Percentiles rank a stretch among this genome's conserved stretches.
Evolutionary conservation across 345 rosid species (phyloP).

Genomic region (Ailanthus altissimus): DNA sequence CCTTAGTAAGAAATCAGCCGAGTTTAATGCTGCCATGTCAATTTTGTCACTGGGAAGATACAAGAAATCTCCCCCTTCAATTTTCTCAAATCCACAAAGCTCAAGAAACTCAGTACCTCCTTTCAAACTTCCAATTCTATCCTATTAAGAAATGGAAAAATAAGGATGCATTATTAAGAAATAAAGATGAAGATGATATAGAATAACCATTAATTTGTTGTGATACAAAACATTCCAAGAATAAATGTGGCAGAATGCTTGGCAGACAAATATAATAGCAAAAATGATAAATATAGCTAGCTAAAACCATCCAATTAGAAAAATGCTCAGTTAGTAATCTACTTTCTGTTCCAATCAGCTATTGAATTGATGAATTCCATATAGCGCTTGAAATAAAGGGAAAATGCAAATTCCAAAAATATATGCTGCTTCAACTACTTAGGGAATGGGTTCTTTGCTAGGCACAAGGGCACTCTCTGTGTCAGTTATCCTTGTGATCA

Average conservation of each 20-base stretch:
- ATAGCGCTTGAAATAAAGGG: background rate
- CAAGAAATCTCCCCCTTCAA: constrained; percentile 51
- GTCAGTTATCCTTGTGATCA: background rate
- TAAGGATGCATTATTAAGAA: background rate
- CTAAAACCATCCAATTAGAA: background rate
- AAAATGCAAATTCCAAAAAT: background rate
- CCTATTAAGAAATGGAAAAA: constrained; percentile 35
- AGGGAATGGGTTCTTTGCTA: background rate
- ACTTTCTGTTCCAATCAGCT: background rate
- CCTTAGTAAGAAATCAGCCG: constrained; percentile 51
- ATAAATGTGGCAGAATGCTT: background rate
- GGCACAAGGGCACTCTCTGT: background rate
- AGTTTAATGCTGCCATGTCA: constrained; percentile 49
- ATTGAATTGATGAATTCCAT: background rate
- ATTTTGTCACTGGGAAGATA: constrained; percentile 45
- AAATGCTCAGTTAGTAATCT: background rate
- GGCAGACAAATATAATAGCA: background rate
- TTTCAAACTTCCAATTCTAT: constrained; percentile 56
- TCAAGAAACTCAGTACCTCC: constrained; percentile 75
- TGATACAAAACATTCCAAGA: background rate
- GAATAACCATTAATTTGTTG: too few species aligned
- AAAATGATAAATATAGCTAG: background rate
- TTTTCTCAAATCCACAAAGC: constrained; percentile 79
- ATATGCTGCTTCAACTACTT: background rate
- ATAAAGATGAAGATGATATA: background rate